These are phyloP conservation scores for Leishmania braziliensis DNA, from an alignment of 208 protist species.

Conservation along the genomic window DNA sequence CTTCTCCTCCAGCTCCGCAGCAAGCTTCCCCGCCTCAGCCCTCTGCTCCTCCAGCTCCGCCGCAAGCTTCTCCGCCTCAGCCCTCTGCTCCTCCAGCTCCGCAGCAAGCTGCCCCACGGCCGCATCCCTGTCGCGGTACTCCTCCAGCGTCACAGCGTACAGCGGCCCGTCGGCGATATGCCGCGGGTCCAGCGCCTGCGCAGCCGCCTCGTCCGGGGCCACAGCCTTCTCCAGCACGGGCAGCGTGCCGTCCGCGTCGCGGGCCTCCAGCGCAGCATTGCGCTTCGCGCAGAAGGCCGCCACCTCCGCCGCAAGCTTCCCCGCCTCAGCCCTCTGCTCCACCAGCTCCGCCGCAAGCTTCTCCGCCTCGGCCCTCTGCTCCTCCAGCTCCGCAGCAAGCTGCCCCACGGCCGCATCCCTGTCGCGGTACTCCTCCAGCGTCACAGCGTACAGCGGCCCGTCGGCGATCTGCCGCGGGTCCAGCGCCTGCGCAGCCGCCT, in stretches of 20 bases:
- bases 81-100: too few relatives aligned
- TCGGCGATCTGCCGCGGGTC: constrained; percentile 10
- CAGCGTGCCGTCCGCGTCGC: constrained; percentile 35
- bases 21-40: constrained; percentile 20
- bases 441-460: constrained; percentile 23
- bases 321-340: background rate
- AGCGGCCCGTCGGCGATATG: too few relatives aligned
- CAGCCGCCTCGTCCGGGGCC: too few relatives aligned
- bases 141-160: constrained; percentile 24
- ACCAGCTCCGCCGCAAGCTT: background rate
- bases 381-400: background rate
- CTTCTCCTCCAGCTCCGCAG: constrained; percentile 26
- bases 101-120: background rate
- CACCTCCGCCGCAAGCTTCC: constrained; percentile 1
- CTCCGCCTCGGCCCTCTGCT: background rate
- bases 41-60: constrained; percentile 14
- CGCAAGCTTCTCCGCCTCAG: constrained; percentile 20
- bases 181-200: too few relatives aligned
- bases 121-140: constrained; percentile 5
- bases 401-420: background rate
- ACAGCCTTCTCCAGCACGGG: constrained; percentile 12
- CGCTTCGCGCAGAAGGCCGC: background rate
- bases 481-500: constrained; percentile 26
- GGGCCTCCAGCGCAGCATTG: constrained; percentile 10
- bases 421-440: constrained; percentile 23